Evolutionary conservation across 2,329 filamentous ascomycete species (phyloP), one percentile per base, ranked within the genome.

Genomic region (Neurospora sp.): DNA sequence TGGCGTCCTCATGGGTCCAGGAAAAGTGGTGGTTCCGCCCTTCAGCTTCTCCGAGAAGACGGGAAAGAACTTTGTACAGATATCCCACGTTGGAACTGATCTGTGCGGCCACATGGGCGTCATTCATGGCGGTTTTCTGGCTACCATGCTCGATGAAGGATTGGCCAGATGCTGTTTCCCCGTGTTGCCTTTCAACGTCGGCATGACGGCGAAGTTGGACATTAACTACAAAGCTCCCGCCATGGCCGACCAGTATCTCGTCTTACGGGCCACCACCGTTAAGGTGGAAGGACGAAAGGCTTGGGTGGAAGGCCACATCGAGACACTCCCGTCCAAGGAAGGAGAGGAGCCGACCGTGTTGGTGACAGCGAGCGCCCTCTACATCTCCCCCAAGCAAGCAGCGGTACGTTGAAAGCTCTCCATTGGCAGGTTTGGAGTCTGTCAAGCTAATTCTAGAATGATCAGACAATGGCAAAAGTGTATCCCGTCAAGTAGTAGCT

Each of bases 231-330:
- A 91, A 75, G 89, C 88, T 72, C 96, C 96, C 4, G 90, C 91
- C 66, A 88, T 87, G 75, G 93, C 93, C 6, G 87, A 88, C 28
- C 87, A 87, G 72, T 96, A 91, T 77, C 83, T 96, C 38, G 92
- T 97, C 62, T 81, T 99, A 71, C 86, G 87, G 72, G 94, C 93
- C 4, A 87, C 89, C 78, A 97, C 94, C 23, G 90, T 87, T 10
- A 94, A 91, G 82, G 91, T 95, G 1, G 93, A 98, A 78, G 95
- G 96, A 0, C 86, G 96, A 72, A 98, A 98, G 83, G 95, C 93
- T 13, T 97, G 93, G 93, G 93, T 97, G 1, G 90, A 92, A 81
- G 96, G 93, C 1, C 87, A 88, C 75, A 90, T 98, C 76, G 93
- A 97, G 85, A 90, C 92, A 69, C 81, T 98, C 72, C 87, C 87